Conservation (phyloP, 2,329 filamentous ascomycete genomes). For the Monosporascus sp. region DNA sequence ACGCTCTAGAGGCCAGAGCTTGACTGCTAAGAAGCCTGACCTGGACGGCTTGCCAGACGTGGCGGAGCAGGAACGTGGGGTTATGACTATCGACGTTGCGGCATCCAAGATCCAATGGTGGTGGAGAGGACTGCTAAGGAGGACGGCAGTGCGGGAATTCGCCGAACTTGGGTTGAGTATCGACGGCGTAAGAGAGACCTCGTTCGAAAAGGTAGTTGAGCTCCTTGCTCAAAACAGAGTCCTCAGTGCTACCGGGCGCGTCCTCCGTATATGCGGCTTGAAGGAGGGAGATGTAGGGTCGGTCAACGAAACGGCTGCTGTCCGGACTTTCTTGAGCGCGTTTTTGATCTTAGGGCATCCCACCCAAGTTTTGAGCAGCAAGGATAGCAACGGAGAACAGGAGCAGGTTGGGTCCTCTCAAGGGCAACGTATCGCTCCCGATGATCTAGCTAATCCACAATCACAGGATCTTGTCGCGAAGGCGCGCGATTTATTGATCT, state of each 20-base stretch:
- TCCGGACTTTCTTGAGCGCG: constrained; percentile 72
- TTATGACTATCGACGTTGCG: constrained; percentile 55
- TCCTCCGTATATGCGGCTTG: constrained; percentile 65
- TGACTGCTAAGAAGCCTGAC: constrained; percentile 31
- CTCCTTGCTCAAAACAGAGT: constrained; percentile 63
- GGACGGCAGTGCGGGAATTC: constrained; percentile 60
- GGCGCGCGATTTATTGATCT: constrained; percentile 69
- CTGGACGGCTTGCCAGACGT: constrained; percentile 37
- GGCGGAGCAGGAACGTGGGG: constrained; percentile 39
- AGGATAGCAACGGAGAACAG: constrained; percentile 56
- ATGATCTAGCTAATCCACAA: constrained; percentile 56
- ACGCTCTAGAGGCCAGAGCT: constrained; percentile 49
- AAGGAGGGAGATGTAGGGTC: constrained; percentile 58
- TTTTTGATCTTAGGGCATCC: constrained; percentile 77
- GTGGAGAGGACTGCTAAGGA: constrained; percentile 58
- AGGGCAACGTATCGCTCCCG: constrained; percentile 38
- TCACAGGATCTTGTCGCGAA: constrained; percentile 70
- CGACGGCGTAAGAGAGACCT: constrained; percentile 62
- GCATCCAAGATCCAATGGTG: constrained; percentile 62
- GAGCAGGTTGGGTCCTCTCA: constrained; percentile 46
- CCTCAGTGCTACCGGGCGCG: constrained; percentile 57
- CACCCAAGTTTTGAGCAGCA: constrained; percentile 69
- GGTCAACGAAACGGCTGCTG: constrained; percentile 62
- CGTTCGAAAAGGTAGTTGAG: constrained; percentile 68
- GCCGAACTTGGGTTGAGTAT: constrained; percentile 61